phyloP scores from a whole-genome alignment of 2,329 filamentous ascomycete species.

The Penicillium sclerotiorum region DNA sequence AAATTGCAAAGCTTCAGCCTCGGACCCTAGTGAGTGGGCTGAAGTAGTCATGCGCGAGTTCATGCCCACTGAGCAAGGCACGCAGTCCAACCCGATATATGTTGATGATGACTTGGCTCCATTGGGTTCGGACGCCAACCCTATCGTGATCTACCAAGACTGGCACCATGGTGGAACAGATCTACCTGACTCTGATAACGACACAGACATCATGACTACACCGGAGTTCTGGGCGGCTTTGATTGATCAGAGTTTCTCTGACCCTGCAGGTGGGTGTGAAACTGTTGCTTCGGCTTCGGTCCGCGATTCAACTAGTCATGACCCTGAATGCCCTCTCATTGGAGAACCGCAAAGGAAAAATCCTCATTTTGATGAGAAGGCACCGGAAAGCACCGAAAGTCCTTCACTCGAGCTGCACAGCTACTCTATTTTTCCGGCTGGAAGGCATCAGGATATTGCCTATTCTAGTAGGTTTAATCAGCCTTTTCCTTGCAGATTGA shows the following conservation, averaged over 20 bases:
- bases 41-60: constrained; percentile 12
- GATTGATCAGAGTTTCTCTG: background rate
- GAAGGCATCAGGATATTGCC: background rate
- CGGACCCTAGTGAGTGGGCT: constrained; percentile 9
- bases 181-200: constrained; percentile 9
- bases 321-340: constrained; percentile 2
- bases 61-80: constrained; percentile 11
- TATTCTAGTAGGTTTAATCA: background rate
- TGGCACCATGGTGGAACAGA: constrained; percentile 1
- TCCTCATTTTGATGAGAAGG: constrained; percentile 2
- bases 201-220: constrained; percentile 12
- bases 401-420: background rate
- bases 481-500: no score
- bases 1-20: constrained; percentile 8
- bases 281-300: constrained; percentile 3
- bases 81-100: constrained; percentile 15
- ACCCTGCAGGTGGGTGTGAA: background rate
- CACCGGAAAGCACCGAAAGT: background rate
- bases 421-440: background rate
- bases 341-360: background rate
- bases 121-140: background rate
- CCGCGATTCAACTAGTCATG: constrained; percentile 1
- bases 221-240: constrained; percentile 8
- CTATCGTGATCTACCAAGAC: background rate
- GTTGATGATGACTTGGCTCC: constrained; percentile 7